Evolutionary conservation across 225 moss, liverwort and hornwort genomes (phyloP), one percentile per base, ranked within the genome.

Genomic region (Pseudisothecium myosuroides): DNA sequence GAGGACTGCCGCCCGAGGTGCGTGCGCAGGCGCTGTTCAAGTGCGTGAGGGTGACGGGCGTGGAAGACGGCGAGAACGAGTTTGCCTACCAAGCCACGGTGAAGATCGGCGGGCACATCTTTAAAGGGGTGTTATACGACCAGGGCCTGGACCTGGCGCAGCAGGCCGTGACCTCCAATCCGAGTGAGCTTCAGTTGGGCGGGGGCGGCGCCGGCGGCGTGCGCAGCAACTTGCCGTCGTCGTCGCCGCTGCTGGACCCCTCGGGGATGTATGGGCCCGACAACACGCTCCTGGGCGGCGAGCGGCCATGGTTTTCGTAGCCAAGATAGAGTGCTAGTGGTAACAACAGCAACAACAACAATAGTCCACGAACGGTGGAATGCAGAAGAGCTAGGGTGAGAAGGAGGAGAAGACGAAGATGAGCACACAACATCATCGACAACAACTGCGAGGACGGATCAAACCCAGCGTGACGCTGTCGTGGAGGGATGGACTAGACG

Each of bases 41-140:
- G 93, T 98, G 97, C 76, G 95, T 98, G 75, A 92, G 96, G 39
- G 91, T 98, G 91, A 96, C 96, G 58, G 98, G 94, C 41, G 97
- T 95, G 60, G 98, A 95, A 29, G 98, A 98, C 79, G 97, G 97
- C 58, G 97, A 98, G 92, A 95, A 97, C 65, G 96, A 96, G 92
- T 95, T 96, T 64, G 98, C 97, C 3, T 98, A 98, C 61, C 98
- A 98, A 90, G 97, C 98, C 37, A 95, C 97, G 63, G 98, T 98
- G 89, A 98, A 97, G 93, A 98, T 98, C 64, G 96, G 97, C 43
- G 98, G 98, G 14, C 98, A 98, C 88, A 94, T 98, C 87, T 98
- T 98, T 90, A 96, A 96, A 89, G 98, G 98, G 49, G 95, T 98
- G 68, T 89, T 98, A 78, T 93, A 96, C 72, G 97, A 97, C 89